Percentiles rank a stretch among this genome's conserved stretches.
These are phyloP conservation scores for Diaporthe batatas DNA, from an alignment of 2,329 filamentous ascomycete species.

Conservation along the genomic window DNA sequence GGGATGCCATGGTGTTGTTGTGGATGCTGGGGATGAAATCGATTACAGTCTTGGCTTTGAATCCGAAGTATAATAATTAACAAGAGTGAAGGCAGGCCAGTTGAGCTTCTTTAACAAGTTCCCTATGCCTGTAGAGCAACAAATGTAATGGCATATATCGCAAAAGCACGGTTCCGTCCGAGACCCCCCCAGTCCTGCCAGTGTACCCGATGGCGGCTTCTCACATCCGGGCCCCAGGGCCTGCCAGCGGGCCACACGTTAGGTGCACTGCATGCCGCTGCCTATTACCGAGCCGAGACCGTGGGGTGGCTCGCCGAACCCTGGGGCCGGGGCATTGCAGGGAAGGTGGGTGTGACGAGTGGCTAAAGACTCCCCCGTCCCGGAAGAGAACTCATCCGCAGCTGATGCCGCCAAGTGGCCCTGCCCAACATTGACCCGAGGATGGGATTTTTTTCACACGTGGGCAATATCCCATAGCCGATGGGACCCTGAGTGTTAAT, in stretches of 20 bases:
- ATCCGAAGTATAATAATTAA: too few relatives aligned
- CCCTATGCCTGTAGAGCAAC: not conserved
- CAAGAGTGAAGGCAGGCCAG: not conserved
- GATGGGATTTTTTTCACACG: not conserved
- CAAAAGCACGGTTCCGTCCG: not conserved
- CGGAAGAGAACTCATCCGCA: constrained; percentile 38
- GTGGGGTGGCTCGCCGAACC: not conserved
- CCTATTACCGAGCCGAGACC: not conserved
- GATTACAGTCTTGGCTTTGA: not conserved
- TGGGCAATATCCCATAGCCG: not conserved
- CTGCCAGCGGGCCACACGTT: not conserved
- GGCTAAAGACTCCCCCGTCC: constrained; percentile 18
- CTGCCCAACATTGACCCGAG: constrained; percentile 1
- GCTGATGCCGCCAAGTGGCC: not conserved
- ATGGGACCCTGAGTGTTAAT: not conserved
- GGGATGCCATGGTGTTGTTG: constrained; percentile 53
- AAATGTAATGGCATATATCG: constrained; percentile 22
- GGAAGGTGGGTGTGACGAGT: not conserved
- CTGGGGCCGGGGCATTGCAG: not conserved
- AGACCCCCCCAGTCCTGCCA: not conserved
- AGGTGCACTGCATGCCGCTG: not conserved
- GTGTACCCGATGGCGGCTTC: constrained; percentile 4
- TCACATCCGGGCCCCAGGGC: not conserved
- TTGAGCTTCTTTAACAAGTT: not conserved
- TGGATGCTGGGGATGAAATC: constrained; percentile 31